Evolutionary conservation across 805 yeast genomes (phyloP), one percentile per base, ranked within the genome.

Genomic region (Tanozyma kutaoensis): DNA sequence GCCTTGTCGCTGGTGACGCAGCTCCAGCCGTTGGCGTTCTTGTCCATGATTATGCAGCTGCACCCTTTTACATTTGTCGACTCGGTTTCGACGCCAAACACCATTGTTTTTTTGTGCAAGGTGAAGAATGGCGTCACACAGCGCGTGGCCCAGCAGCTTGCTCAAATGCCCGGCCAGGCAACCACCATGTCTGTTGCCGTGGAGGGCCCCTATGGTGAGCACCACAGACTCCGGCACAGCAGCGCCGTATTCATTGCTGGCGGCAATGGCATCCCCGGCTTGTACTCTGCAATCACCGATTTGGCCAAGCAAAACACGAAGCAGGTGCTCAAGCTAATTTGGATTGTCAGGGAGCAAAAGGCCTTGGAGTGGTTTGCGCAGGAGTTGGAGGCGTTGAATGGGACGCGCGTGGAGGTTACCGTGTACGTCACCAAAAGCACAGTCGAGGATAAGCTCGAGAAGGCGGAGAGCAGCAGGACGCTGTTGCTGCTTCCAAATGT

Each of bases 351-450:
- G 25, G 44, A 33, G 15, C 43, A 26, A 22, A 34, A 18, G 27
- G 45, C 42, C 22, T 31, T 54, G 17, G 26, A 33, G 12, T 45
- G 51, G 53, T 41, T 52, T 33, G 25, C 24, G 19, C 27, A 41
- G 4, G 50, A 51, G 21, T 36, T 54, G 24, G 34, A 31, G 24
- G 28, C 28, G 8, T 29, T 50, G 19, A 35, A 42, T 12, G 26
- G 26, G 11, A 41, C 40, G 12, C 39, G 35, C 28, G 49, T 44
- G 31, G 46, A 52, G 4, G 36, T 51, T 7, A 51, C 52, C 4
- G 28, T 64, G 4, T 62, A 54, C 30, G 35, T 62, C 21, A 63
- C 69, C 17, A n/a, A n/a, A n/a, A n/a, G n/a, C n/a, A n/a, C n/a
- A n/a, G n/a, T n/a, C n/a, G n/a, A n/a, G n/a, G n/a, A n/a, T n/a